phyloP scores from a whole-genome alignment of 352 stramenopile genomes.

The Peronospora belbahrii region DNA sequence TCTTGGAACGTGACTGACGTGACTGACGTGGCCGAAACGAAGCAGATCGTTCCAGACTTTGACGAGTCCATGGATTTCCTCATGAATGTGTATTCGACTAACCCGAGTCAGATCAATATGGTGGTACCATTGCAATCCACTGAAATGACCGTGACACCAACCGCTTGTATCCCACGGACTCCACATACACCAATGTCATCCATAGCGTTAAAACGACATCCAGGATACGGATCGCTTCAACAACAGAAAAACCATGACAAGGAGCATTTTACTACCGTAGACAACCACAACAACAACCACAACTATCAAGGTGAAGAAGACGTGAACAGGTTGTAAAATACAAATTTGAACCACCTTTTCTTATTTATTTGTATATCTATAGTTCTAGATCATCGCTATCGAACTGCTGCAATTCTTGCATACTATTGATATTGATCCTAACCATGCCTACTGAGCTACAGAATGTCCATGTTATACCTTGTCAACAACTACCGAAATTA shows the following conservation, averaged over 20 bases:
- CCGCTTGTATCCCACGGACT: slow-evolving; percentile 19
- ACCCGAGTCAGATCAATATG: slow-evolving; percentile 36
- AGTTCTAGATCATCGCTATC: not conserved
- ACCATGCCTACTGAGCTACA: too few species aligned
- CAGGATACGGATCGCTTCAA: slow-evolving; percentile 7
- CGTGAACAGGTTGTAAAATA: too few species aligned
- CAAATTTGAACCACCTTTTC: slow-evolving; percentile 22
- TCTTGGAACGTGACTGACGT: too few species aligned
- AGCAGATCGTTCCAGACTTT: slow-evolving; percentile 43
- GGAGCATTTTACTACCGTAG: slow-evolving; percentile 12
- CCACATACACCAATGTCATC: slow-evolving; percentile 17
- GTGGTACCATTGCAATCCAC: not conserved
- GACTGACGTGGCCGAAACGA: slow-evolving; percentile 12
- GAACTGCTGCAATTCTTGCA: not conserved
- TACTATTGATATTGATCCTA: not conserved
- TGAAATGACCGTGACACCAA: slow-evolving; percentile 19
- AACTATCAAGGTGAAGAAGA: too few species aligned
- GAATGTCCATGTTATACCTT: too few species aligned
- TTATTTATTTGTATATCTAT: slow-evolving; percentile 26
- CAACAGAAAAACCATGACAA: slow-evolving; percentile 1
- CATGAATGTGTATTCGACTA: slow-evolving; percentile 58
- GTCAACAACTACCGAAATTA: slow-evolving; percentile 8
- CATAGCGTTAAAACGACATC: slow-evolving; percentile 16
- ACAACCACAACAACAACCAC: too few species aligned
- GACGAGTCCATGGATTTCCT: slow-evolving; percentile 81